These are phyloP conservation scores for Coleophoma cylindrospora DNA, from an alignment of 2,329 filamentous ascomycete species.

Conservation along the genomic window DNA sequence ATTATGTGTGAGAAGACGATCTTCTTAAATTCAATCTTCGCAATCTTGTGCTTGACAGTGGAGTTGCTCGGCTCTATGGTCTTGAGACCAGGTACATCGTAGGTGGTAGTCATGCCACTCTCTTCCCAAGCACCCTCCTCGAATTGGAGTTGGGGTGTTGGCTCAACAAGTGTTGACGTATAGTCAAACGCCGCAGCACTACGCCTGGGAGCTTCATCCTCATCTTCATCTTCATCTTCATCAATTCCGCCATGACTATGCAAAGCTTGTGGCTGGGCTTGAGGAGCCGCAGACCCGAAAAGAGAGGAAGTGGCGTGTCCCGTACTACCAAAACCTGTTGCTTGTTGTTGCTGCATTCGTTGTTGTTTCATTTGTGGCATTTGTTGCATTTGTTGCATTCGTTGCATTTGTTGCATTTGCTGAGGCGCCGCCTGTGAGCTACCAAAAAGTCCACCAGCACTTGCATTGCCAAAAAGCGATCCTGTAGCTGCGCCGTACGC, in stretches of 20 bases:
- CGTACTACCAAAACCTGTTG: no score
- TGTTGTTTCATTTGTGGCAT: no score
- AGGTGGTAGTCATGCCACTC: conserved; percentile 51
- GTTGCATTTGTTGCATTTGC: background rate
- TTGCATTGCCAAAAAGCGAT: no score
- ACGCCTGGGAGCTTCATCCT: conserved; percentile 6
- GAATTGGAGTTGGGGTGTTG: conserved; percentile 30
- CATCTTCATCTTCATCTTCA: conserved; percentile 5
- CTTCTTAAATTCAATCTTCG: conserved; percentile 44
- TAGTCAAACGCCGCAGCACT: no score
- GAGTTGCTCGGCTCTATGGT: conserved; percentile 47
- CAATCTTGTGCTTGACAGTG: conserved; percentile 52
- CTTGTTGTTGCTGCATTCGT: no score
- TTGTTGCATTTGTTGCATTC: background rate
- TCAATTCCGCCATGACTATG: background rate
- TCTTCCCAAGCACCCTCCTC: conserved; percentile 53
- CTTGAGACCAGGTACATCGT: conserved; percentile 54
- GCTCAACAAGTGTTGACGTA: background rate
- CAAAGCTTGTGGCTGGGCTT: no score
- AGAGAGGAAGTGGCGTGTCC: no score
- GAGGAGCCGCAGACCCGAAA: no score
- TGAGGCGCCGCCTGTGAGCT: background rate
- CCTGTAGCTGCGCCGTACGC: no score
- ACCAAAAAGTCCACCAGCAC: no score
- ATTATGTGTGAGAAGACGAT: conserved; percentile 52